Base-by-base conservation (phyloP, 352 stramenopile species). In the Globisporangium camurandrum region DNA sequence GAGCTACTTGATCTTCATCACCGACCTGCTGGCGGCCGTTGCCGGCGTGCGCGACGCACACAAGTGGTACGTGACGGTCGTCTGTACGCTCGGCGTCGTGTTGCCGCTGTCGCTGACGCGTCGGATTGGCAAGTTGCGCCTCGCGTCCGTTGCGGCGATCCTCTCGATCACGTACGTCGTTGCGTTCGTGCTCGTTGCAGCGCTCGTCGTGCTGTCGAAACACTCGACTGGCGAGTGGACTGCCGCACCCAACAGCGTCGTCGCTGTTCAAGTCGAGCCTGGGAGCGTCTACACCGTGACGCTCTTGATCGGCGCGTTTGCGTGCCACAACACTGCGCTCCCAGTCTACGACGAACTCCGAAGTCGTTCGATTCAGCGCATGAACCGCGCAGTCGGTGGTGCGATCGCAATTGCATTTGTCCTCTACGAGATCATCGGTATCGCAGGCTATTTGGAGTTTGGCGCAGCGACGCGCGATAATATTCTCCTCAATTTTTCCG, bases 1-100 rank as follows among this genome's bases (percentile, higher is more conserved):
- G 58, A 87, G 75, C 57, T 90, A 90, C 50, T 75, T 87, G 41
- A 81, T 90, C 53, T 90, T 90, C 53, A 77, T 84, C 58, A 90
- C 75, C 2, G 78, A 87, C 53, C 67, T 90, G 39, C 71, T 80
- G 27, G 69, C 62, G 16, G 66, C 70, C 1, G 72, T 85, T 9
- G 49, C 76, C 23, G 31, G 51, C 17, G 56, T 89, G 5, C 49
- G 49, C 14, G 44, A 53, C 3, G 45, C 45, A 11, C 30, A 73
- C 57, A 86, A 84, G 60, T 82, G 71, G 66, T 63, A 79, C 36
- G 67, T 87, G 34, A 84, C 68, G 12, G 60, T 84, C 5, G 40
- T 49, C 23, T 79, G 66, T 34, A 38, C 59, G 23, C 48, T 44
- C 5, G 40, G 51, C 11, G 63, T 86, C 5, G 72, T 89, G 20